Evolutionary conservation across 352 stramenopile genomes (phyloP).

Genomic region (Pythium myriotylum): DNA sequence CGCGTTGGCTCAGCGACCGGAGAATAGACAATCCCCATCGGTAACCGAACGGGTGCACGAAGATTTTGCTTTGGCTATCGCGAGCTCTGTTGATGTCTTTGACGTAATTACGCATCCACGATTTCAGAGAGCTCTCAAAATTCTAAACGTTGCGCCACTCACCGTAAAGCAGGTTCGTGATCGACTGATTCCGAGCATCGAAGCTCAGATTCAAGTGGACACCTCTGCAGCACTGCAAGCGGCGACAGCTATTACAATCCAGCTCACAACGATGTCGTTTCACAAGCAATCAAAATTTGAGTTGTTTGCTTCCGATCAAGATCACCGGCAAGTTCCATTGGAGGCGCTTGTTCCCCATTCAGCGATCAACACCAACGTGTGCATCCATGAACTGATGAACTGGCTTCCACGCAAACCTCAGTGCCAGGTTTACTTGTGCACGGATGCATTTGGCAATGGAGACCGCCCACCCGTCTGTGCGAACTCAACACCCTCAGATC

Average conservation of each 20-base stretch:
- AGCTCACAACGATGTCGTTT: conserved; percentile 7
- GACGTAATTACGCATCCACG: conserved; percentile 33
- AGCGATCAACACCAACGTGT: too few relatives aligned
- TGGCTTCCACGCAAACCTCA: conserved; percentile 19
- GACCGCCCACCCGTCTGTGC: too few relatives aligned
- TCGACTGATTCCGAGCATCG: conserved; percentile 27
- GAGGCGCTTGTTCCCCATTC: not conserved
- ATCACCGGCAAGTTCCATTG: conserved; percentile 31
- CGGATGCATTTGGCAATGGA: conserved; percentile 24
- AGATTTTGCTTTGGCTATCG: conserved; percentile 35
- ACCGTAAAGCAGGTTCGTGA: conserved; percentile 8
- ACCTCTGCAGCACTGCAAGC: conserved; percentile 16
- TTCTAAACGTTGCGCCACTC: conserved; percentile 24
- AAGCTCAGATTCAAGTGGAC: conserved; percentile 8
- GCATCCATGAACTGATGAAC: conserved; percentile 5
- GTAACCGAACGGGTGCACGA: conserved; percentile 24
- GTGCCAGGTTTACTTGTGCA: conserved; percentile 37
- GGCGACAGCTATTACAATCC: conserved; percentile 18
- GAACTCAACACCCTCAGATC: not conserved
- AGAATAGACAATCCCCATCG: too few relatives aligned
- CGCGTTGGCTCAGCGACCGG: too few relatives aligned
- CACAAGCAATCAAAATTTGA: conserved; percentile 14
- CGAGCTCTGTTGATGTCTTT: conserved; percentile 15
- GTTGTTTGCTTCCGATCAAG: conserved; percentile 37
- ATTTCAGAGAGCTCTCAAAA: conserved; percentile 25